These are phyloP conservation scores for Geranium incanum DNA, from an alignment of 441 rosid species.

Conservation along the genomic window DNA sequence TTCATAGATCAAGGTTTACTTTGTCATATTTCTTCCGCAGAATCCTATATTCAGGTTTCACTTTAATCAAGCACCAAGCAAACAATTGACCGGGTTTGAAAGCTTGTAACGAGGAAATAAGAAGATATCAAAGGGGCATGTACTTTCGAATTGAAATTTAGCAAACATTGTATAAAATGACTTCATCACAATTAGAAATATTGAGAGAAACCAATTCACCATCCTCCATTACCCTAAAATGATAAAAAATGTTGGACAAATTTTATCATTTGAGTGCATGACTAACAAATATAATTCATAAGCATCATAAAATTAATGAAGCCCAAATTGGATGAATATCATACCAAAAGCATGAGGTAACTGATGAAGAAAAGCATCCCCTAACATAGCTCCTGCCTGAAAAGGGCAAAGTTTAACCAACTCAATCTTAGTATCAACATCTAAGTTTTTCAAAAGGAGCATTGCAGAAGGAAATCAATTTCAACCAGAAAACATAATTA, in stretches of 20 bases:
- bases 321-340: slow-evolving; percentile 16
- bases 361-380: slow-evolving; percentile 99
- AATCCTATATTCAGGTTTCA: neutral
- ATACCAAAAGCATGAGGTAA: slow-evolving; percentile 98
- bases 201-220: neutral
- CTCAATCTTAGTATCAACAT: neutral
- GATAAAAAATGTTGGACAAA: neutral
- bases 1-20: neutral
- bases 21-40: neutral
- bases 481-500: neutral
- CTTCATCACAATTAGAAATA: neutral
- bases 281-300: neutral
- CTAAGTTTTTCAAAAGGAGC: neutral
- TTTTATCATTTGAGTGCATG: neutral
- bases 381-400: slow-evolving; percentile 97
- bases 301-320: neutral
- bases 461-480: neutral
- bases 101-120: neutral
- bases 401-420: slow-evolving; percentile 22
- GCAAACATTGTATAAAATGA: neutral
- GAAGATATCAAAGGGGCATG: neutral
- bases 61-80: neutral
- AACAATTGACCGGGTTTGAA: neutral
- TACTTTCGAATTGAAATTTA: neutral
- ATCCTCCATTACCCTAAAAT: neutral